A percentile compares a stretch with the other conserved stretches of the same genome.
These are phyloP conservation scores for Stromatinia cepivora DNA, from an alignment of 2,329 filamentous ascomycete species.

Conservation along the genomic window DNA sequence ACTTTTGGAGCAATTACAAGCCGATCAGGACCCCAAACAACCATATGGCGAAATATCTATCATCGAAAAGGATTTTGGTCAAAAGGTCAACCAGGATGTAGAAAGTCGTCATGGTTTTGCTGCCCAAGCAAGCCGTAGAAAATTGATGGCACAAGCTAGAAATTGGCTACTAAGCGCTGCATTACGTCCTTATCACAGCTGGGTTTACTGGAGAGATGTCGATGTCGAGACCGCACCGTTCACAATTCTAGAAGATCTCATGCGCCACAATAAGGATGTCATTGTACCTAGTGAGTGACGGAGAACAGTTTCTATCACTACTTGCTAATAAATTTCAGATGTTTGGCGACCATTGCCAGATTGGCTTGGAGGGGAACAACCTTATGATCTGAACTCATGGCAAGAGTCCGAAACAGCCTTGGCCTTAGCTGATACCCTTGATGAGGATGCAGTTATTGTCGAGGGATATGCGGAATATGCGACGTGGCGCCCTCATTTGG, in stretches of 20 bases:
- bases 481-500: constrained; percentile 95
- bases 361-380: constrained; percentile 97
- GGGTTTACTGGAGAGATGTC: constrained; percentile 99
- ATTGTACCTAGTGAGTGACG: constrained; percentile 87
- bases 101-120: constrained; percentile 97
- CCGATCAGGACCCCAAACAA: constrained; percentile 73
- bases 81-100: constrained; percentile 96
- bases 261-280: constrained; percentile 98
- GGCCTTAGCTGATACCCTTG: constrained; percentile 87
- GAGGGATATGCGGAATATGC: constrained; percentile 99
- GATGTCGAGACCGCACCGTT: constrained; percentile 97
- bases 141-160: constrained; percentile 95
- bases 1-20: constrained; percentile 77
- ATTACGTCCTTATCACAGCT: constrained; percentile 90
- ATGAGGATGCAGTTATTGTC: constrained; percentile 97
- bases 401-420: constrained; percentile 97
- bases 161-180: constrained; percentile 97
- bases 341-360: constrained; percentile 98
- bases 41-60: constrained; percentile 96
- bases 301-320: background rate
- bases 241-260: constrained; percentile 94
- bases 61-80: constrained; percentile 98
- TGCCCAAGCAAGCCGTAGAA: constrained; percentile 87
- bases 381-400: constrained; percentile 98
- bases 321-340: constrained; percentile 53